Base-by-base conservation (phyloP, 305 asterid genomes). In the Lippia alba region DNA sequence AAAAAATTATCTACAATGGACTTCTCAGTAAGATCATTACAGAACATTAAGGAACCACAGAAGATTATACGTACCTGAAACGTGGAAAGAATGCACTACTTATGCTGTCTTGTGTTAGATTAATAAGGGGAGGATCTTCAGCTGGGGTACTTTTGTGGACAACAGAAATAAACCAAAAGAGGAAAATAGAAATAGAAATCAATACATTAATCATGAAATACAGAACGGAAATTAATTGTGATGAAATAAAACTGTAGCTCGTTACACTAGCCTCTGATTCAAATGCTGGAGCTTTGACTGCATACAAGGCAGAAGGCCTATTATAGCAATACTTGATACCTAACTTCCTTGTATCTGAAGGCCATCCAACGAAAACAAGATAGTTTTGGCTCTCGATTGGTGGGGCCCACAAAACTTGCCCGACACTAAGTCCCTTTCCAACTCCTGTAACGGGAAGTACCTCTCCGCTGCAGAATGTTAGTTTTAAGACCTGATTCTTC, bases 341-440 rank as follows among this genome's bases (percentile, higher is more conserved):
- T 70, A 92, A 81, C 78, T 94, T 94, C 76, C 99, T 86, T 64
- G 57, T 69, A 82, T 83, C 82, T 11, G 96, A 89, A 72, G 94
- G 92, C 99, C 98, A 94, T 74, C 97, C 99, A 46, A 90, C 96
- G 76, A 92, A 90, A 51, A 92, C 88, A 58, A 94, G 89, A 83
- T 84, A 79, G 50, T 83, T 66, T 56, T 73, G 79, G 74, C 69
- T 86, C 68, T 83, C 84, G 58, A 76, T 60, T 55, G 88, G 34
- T 58, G 98, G 98, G 76, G 96, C 84, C 99, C 99, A 94, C 44
- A 88, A 84, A 79, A 90, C 98, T 80, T 94, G 99, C 69, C 99
- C 98, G 61, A 87, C 91, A 67, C 97, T 92, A 70, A 90, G 61
- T 30, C 83, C 82, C 73, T 83, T 87, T 74, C 85, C 92, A 5